Evolutionary conservation across 495 filamentous ascomycete genomes (phyloP), one percentile per base, ranked within the genome.

Genomic region (Parathielavia hyrcaniae): DNA sequence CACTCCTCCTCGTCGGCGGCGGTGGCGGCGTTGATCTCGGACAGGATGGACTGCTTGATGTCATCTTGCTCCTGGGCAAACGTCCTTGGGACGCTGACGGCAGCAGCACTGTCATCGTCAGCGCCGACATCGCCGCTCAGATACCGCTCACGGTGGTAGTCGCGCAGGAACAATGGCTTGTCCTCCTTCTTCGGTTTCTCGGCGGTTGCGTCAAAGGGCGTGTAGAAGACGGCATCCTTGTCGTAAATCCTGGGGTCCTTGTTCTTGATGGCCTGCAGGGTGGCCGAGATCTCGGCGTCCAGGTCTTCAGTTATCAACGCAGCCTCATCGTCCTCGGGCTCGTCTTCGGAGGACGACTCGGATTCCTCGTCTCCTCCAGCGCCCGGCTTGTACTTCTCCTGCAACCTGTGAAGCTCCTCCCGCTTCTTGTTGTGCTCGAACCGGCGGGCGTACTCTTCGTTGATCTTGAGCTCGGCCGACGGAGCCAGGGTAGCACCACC

Each of bases 371-470:
- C 75, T 14, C 71, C 75, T 7, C 70, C 69, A 16, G 71, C 77
- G 52, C 71, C 73, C n/a, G 83, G 81, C 62, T 86, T 86, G 71
- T 89, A 90, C 71, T 95, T 96, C 49, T 91, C 82, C 70, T 96
- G 88, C 69, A 97, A 89, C 67, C 84, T 80, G n/a, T 87, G 82
- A 53, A 86, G 76, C 67, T 98, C 93, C 72, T 93, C 90, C 30
- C 93, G 83, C 75, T 92, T 93, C 77, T 97, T 96, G 75, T 98
- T 98, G 69, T 96, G 79, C 70, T 97, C 91, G 64, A 97, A 97
- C 39, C 89, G 78, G 62, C 82, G 82, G 54, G 93, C 93, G 69
- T 86, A 98, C 52, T 92, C 89, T 65, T 88, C 78, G 71, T 98
- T 98, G 75, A 98, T 84, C 65, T 87, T 91, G 71, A 96, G 81